A percentile compares a stretch with the other conserved stretches of the same genome.
These are phyloP conservation scores for Pelargonium nanum DNA, from an alignment of 345 rosid genomes.

Conservation along the genomic window DNA sequence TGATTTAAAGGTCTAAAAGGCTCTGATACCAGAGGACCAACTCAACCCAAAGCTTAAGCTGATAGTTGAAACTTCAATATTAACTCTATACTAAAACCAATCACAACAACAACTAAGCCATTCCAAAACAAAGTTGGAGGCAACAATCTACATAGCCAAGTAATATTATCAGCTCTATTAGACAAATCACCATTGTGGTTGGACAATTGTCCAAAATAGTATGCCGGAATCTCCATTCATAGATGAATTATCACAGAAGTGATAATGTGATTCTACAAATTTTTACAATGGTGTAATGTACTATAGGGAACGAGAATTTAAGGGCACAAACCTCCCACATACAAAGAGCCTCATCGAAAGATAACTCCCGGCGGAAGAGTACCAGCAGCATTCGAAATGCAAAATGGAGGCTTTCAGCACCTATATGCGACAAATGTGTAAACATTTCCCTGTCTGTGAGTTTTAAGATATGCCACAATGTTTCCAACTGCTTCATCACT, in stretches of 20 bases:
- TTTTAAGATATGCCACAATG: conserved; percentile 76
- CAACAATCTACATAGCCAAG: not conserved
- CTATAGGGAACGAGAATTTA: not conserved
- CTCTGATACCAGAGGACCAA: too few relatives aligned
- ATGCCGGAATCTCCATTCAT: not conserved
- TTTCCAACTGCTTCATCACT: conserved; percentile 79
- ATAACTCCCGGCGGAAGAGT: conserved; percentile 69
- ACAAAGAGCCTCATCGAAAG: conserved; percentile 67
- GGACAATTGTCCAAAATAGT: not conserved
- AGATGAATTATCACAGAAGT: not conserved
- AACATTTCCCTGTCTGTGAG: conserved; percentile 72
- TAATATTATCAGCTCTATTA: not conserved
- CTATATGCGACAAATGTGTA: conserved; percentile 63
- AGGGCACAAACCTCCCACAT: conserved; percentile 85
- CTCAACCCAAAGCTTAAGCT: too few relatives aligned
- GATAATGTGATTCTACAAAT: not conserved
- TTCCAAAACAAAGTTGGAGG: too few relatives aligned
- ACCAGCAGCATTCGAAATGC: conserved; percentile 91
- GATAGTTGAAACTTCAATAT: too few relatives aligned
- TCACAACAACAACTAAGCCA: too few relatives aligned
- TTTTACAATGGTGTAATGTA: not conserved
- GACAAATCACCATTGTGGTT: not conserved
- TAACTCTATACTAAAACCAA: too few relatives aligned
- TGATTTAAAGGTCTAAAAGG: too few relatives aligned
- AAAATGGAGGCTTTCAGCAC: conserved; percentile 96